These are phyloP conservation scores for Didymella exigua DNA, from an alignment of 2,329 filamentous ascomycete species.

Conservation along the genomic window DNA sequence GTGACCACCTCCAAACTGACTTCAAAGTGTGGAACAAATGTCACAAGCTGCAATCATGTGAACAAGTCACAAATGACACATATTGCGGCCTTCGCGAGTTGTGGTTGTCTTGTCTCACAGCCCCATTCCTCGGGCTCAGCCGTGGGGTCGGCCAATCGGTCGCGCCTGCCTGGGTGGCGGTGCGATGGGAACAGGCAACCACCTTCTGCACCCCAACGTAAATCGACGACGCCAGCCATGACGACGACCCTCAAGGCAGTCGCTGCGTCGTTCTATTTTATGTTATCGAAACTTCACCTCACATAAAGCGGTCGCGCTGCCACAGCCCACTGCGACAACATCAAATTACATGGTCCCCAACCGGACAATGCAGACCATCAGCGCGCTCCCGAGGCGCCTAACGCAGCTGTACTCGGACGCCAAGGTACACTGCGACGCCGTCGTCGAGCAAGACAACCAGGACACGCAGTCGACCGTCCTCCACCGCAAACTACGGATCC, in stretches of 20 bases:
- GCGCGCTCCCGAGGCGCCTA: conserved; percentile 49
- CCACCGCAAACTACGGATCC: conserved; percentile 77
- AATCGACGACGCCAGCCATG: conserved; percentile 18
- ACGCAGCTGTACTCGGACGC: conserved; percentile 76
- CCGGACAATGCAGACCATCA: conserved; percentile 43
- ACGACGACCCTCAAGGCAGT: conserved; percentile 31
- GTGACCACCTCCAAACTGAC: background rate
- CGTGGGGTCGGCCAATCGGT: conserved; percentile 10
- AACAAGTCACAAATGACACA: conserved; percentile 1
- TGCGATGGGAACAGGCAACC: conserved; percentile 14
- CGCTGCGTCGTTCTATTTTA: conserved; percentile 39
- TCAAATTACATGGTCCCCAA: conserved; percentile 14
- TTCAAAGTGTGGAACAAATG: background rate
- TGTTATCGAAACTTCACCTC: conserved; percentile 18
- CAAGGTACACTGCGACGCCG: conserved; percentile 76
- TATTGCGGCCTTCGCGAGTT: conserved; percentile 2
- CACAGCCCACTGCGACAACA: conserved; percentile 12
- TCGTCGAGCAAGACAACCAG: conserved; percentile 63
- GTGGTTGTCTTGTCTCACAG: conserved; percentile 7
- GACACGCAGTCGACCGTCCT: conserved; percentile 68
- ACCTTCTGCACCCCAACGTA: conserved; percentile 15
- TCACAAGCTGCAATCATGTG: conserved; percentile 8
- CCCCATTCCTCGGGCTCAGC: conserved; percentile 13
- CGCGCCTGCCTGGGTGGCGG: conserved; percentile 8
- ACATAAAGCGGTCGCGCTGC: conserved; percentile 20